Evolutionary conservation across 257 asterid species (phyloP).

Genomic region (Forsythia viridissima): DNA sequence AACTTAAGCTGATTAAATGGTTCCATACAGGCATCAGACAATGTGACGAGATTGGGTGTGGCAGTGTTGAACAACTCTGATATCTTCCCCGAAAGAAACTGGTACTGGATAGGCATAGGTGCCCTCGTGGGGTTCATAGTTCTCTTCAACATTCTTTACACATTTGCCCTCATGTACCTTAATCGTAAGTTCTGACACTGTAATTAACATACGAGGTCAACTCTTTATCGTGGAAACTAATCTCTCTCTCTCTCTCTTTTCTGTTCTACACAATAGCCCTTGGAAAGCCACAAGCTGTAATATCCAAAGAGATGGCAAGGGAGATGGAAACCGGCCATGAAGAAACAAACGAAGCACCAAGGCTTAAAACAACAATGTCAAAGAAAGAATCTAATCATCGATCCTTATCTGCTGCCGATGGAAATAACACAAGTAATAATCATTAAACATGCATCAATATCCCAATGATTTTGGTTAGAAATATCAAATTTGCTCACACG

Average conservation of each 20-base stretch:
- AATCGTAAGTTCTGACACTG: slow-evolving; percentile 44
- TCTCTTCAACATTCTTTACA: slow-evolving; percentile 54
- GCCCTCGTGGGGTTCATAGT: slow-evolving; percentile 52
- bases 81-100: slow-evolving; percentile 43
- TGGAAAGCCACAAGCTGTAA: slow-evolving; percentile 49
- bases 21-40: slow-evolving; percentile 38
- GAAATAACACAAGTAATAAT: slow-evolving; percentile 37
- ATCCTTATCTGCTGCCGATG: slow-evolving; percentile 28
- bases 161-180: slow-evolving; percentile 56
- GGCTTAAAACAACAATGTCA: slow-evolving; percentile 29
- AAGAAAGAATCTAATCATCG: slow-evolving; percentile 36
- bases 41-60: slow-evolving; percentile 41
- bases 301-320: slow-evolving; percentile 53
- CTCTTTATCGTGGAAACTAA: background rate
- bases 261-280: slow-evolving; percentile 35
- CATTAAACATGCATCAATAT: background rate
- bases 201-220: background rate
- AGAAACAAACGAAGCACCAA: slow-evolving; percentile 31
- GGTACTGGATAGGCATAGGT: slow-evolving; percentile 70
- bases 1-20: background rate
- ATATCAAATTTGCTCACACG: slow-evolving; percentile 5
- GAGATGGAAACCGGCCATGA: slow-evolving; percentile 36
- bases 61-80: slow-evolving; percentile 42
- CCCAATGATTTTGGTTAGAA: background rate
- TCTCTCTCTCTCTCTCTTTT: background rate